Evolutionary conservation across 1,284 basidiomycete species (phyloP), one percentile per base, ranked within the genome.

Genomic region (Mycosarcoma mackinlayi): DNA sequence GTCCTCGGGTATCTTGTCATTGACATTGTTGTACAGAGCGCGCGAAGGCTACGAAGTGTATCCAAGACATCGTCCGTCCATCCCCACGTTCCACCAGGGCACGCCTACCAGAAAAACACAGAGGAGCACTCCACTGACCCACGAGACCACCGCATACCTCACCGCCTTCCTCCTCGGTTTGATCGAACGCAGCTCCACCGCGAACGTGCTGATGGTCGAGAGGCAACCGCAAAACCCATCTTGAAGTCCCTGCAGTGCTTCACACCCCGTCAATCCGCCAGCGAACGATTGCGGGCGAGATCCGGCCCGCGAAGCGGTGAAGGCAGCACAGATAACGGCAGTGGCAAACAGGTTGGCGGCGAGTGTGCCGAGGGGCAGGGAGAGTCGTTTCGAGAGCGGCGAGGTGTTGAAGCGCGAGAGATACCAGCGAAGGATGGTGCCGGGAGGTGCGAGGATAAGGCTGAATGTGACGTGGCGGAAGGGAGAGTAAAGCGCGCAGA

Each of bases 201-300:
- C 90, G 80, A 98, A 95, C 11, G 94, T 98, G 83, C 92, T 94
- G 64, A 99, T 87, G 0, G 96, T 99, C 4, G 91, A 94, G 69
- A 98, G 85, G 83, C 93, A 94, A 8, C 94, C 96, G 80, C 94
- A 98, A 79, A 94, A 97, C 3, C 96, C 96, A 78, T 97, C 92
- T 30, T 87, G 86, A 25, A 98, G 84, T 1, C 76, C 80, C 11
- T 75, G 62, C 16, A 80, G 56, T 0, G 71, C 79, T 19, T 73
- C 34, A 37, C 80, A 81, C 1, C 58, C 66, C n/a, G 69, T 57
- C 16, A 54, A 50, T 5, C 61, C 57, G 5, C 45, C 54, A 6
- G 53, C 27, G 18, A 56, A 64, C 0, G 57, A 50, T 4, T 23
- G 31, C 0, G 64, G 47, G 0, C 9, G 11, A 0, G 50, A 42